Base-by-base conservation (phyloP, 345 rosid species). In the Heritiera littoralis region DNA sequence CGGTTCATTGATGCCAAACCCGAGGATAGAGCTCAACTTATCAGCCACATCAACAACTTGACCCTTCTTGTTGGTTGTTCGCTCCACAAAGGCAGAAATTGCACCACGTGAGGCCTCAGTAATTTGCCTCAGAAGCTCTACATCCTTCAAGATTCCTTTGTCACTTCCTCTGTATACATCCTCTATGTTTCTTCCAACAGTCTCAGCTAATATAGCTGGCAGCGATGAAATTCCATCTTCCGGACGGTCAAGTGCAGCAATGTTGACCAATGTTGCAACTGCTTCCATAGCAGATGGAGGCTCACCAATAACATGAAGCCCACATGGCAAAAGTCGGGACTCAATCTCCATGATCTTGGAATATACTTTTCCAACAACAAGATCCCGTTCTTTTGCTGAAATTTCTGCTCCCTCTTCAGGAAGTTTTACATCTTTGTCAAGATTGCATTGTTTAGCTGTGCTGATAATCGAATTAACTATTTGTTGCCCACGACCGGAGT, bases 261-360 rank as follows among this genome's bases (percentile, higher is more conserved):
- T 96, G 80, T 96, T 96, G 6, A 96, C 99, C 54, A 96, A 77
- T 28, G 99, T 96, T 17, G 99, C 99, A 77, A 96, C 90, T 30
- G 98, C 99, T 88, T 96, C 99, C 92, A 94, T 77, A 15, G 99
- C 97, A 0, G 99, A 90, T 43, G 99, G 99, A 71, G 99, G 99
- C 89, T 96, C 99, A 67, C 99, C 98, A 49, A 96, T 92, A 76
- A 96, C 86, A 23, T 96, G 99, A 77, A 96, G 99, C 58, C 99
- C 99, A 51, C 99, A 96, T 0, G 99, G 98, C 75, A 96, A 78
- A 60, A 96, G 97, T 66, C 99, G 89, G 64, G 99, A 94, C 83
- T 96, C 98, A 2, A 96, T 94, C 86, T 96, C 99, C 99, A 96
- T 96, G 77, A 96, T 96, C 92, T 96, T 96, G 82, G 99, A 89